Conservation (phyloP, 2,329 filamentous ascomycete species). For the Pseudogymnoascus sp. region DNA sequence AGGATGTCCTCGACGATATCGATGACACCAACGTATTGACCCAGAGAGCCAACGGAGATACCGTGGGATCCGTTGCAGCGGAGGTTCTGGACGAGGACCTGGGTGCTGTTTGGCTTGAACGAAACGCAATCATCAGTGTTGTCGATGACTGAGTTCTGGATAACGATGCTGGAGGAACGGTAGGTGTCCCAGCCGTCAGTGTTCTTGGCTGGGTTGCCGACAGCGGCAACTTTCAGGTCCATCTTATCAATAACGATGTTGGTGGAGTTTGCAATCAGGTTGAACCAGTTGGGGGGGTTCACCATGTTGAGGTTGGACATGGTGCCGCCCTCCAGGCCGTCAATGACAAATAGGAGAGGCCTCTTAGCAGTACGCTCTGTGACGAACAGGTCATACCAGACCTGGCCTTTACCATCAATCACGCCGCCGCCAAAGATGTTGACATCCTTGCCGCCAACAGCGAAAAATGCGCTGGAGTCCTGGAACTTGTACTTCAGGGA, state of each 20-base stretch:
- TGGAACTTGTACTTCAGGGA: conserved; percentile 57
- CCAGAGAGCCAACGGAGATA: conserved; percentile 63
- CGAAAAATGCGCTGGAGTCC: conserved; percentile 58
- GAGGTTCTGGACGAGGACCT: conserved; percentile 59
- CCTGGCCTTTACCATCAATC: conserved; percentile 55
- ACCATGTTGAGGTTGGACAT: conserved; percentile 52
- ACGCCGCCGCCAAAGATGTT: conserved; percentile 59
- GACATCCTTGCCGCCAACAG: conserved; percentile 55
- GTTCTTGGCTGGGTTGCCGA: conserved; percentile 51
- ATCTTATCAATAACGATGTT: conserved; percentile 57
- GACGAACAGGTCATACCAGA: conserved; percentile 50
- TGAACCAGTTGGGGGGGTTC: conserved; percentile 52
- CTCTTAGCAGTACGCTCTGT: conserved; percentile 47
- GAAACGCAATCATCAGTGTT: conserved; percentile 65
- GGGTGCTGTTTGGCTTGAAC: conserved; percentile 65
- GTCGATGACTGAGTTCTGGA: conserved; percentile 55
- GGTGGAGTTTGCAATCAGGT: conserved; percentile 55
- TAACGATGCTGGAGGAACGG: conserved; percentile 51
- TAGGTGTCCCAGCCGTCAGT: conserved; percentile 60
- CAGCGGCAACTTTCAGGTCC: conserved; percentile 46
- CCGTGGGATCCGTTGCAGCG: conserved; percentile 62
- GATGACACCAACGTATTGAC: conserved; percentile 51
- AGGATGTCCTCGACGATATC: conserved; percentile 64
- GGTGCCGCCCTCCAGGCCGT: conserved; percentile 47
- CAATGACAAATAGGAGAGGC: conserved; percentile 48